Evolutionary conservation across 805 yeast genomes (phyloP), one percentile per base, ranked within the genome.

Genomic region (Saccharomycopsis capsularis): DNA sequence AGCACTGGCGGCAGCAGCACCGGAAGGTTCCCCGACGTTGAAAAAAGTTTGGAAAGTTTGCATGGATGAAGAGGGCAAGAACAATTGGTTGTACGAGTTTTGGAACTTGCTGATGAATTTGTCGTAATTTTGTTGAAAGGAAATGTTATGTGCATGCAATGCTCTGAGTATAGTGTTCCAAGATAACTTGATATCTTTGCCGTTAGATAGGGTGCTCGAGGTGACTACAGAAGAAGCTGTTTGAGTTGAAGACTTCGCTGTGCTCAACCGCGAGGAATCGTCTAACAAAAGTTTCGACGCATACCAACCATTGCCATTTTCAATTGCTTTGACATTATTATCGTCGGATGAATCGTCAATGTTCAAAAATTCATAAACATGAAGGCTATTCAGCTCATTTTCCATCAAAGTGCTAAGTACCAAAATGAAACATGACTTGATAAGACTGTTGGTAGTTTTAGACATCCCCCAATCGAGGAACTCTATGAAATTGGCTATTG

Each of bases 391-490:
- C 21, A 71, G 71, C 2, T 72, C 67, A n/a, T 84, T 82, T 18
- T 74, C 70, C 0, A 40, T 37, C 25, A 48, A 68, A 4, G 93
- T 82, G 2, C 95, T 81, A 50, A 91, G 68, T 73, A 91, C 75
- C 49, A 87, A 71, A 55, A 90, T 79, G 58, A 82, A 88, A 0
- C 95, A 77, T 0, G 98, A 84, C 45, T 87, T 77, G 68, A 89
- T 86, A 43, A 88, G 69, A 7, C 91, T 82, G 41, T 51, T 15
- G 87, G 87, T 53, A 81, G 88, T 58, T 85, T 81, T 51, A 78
- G 79, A 16, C 2, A 93, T 71, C 0, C 95, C 95, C 98, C 98
- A 93, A 48, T 77, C 78, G 37, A 91, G 69, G 56, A 93, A 90
- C 0, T 96, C 97, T 59, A 78, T 73, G 1, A 87, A 69, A 50